phyloP scores from a whole-genome alignment of 164 flowering plant genomes.

The Paratinospora sagittata region DNA sequence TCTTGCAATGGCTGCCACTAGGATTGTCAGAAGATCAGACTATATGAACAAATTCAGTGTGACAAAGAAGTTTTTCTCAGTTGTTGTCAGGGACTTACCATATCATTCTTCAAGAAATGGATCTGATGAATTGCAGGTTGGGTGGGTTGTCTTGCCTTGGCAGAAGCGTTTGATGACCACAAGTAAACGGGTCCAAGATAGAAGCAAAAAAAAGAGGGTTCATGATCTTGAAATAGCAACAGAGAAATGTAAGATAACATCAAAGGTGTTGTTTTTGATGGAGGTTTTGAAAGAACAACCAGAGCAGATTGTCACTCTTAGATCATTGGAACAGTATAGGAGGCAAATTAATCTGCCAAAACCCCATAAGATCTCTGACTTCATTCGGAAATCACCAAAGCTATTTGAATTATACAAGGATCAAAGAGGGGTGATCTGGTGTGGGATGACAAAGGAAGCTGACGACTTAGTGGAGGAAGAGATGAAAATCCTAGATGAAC shows the following conservation, averaged over 20 bases:
- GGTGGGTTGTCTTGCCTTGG: background rate
- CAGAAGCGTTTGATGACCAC: conserved; percentile 58
- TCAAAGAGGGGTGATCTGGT: conserved; percentile 57
- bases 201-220: conserved; percentile 65
- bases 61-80: conserved; percentile 4
- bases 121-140: background rate
- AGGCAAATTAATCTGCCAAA: conserved; percentile 63
- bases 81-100: background rate
- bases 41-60: background rate
- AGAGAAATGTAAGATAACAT: conserved; percentile 59
- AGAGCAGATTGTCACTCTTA: conserved; percentile 54
- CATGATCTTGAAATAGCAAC: conserved; percentile 67
- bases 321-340: conserved; percentile 50
- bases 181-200: conserved; percentile 67
- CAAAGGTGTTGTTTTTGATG: conserved; percentile 53
- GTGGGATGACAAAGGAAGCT: conserved; percentile 70
- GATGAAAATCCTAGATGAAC: conserved; percentile 36
- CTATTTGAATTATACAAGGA: conserved; percentile 80
- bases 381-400: conserved; percentile 68
- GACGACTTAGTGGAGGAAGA: conserved; percentile 73
- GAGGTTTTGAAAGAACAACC: conserved; percentile 63
- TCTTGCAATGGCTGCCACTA: background rate
- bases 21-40: background rate
- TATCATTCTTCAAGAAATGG: background rate
- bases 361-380: conserved; percentile 66